Evolutionary conservation across 164 flowering plant genomes (phyloP).

Genomic region (Sextonia rubra): DNA sequence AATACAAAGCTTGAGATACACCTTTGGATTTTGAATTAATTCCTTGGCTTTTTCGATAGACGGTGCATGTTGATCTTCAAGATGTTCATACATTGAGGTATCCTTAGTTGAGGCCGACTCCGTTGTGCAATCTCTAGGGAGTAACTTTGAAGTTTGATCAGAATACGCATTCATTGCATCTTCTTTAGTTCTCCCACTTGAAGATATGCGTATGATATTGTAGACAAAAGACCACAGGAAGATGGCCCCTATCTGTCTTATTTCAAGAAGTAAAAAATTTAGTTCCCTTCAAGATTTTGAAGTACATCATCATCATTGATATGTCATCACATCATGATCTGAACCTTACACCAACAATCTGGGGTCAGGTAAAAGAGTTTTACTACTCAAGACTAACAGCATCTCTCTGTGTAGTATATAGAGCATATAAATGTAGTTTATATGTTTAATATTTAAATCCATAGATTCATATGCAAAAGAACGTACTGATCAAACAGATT

Average conservation of each 20-base stretch:
- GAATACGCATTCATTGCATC: conserved; percentile 2
- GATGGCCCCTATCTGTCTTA: conserved; percentile 53
- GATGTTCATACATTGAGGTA: conserved; percentile 9
- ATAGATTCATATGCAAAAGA: too few species aligned
- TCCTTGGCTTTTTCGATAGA: not conserved
- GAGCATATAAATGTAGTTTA: too few species aligned
- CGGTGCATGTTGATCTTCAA: not conserved
- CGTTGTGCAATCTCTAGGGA: conserved; percentile 3
- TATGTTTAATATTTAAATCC: too few species aligned
- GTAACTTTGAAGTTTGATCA: conserved; percentile 21
- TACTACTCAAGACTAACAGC: too few species aligned
- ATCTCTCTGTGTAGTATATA: too few species aligned
- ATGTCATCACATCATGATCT: too few species aligned
- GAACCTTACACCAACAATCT: too few species aligned
- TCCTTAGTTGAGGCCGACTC: conserved; percentile 24
- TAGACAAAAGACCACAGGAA: conserved; percentile 69
- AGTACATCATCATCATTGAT: not conserved
- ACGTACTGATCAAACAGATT: too few species aligned
- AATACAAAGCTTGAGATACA: not conserved
- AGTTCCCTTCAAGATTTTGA: not conserved
- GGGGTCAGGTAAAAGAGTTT: too few species aligned
- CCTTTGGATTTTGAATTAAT: not conserved
- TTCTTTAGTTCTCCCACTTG: conserved; percentile 19
- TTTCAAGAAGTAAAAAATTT: conserved; percentile 3
- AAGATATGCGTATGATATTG: conserved; percentile 44